Percentiles rank a stretch among this genome's conserved stretches.
These are phyloP conservation scores for Acanthamoeba sp. DNA, from an alignment of 208 protist species.

Conservation along the genomic window DNA sequence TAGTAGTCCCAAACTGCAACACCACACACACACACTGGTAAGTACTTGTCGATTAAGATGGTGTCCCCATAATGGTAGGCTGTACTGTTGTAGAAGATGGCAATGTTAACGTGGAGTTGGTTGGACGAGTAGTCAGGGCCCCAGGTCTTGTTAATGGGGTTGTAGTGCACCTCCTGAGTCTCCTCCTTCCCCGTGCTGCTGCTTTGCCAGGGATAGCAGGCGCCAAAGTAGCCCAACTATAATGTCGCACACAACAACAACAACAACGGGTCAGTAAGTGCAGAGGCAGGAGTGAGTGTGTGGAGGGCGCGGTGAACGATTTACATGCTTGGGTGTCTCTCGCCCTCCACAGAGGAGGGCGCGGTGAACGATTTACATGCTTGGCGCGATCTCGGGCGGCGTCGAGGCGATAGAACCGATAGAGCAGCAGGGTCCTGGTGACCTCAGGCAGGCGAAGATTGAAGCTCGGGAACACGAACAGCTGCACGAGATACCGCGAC, in stretches of 20 bases:
- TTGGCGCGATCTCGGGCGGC: constrained; percentile 74
- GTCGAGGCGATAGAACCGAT: constrained; percentile 72
- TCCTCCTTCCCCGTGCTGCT: constrained; percentile 75
- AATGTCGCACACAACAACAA: too few species aligned
- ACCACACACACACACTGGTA: neutral
- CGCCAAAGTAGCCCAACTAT: constrained; percentile 71
- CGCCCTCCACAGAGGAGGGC: neutral
- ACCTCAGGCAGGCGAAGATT: constrained; percentile 64
- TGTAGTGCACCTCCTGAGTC: constrained; percentile 77
- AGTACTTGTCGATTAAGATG: too few species aligned
- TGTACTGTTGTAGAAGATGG: constrained; percentile 81
- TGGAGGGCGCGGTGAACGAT: too few species aligned
- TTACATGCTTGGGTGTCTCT: neutral
- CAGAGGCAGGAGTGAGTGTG: too few species aligned
- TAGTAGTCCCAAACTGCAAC: constrained; percentile 71
- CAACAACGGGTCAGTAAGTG: too few species aligned
- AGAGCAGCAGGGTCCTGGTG: constrained; percentile 67
- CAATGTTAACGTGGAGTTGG: constrained; percentile 81
- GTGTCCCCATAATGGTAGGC: too few species aligned
- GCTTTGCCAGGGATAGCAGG: constrained; percentile 78
- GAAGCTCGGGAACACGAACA: constrained; percentile 50
- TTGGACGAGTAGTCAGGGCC: constrained; percentile 68
- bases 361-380: neutral
- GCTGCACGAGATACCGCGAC: neutral
- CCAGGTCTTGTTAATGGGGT: constrained; percentile 76